A percentile compares a stretch with the other conserved stretches of the same genome.
phyloP scores from a whole-genome alignment of 805 yeast species.

The Zygosaccharomyces rouxii region DNA sequence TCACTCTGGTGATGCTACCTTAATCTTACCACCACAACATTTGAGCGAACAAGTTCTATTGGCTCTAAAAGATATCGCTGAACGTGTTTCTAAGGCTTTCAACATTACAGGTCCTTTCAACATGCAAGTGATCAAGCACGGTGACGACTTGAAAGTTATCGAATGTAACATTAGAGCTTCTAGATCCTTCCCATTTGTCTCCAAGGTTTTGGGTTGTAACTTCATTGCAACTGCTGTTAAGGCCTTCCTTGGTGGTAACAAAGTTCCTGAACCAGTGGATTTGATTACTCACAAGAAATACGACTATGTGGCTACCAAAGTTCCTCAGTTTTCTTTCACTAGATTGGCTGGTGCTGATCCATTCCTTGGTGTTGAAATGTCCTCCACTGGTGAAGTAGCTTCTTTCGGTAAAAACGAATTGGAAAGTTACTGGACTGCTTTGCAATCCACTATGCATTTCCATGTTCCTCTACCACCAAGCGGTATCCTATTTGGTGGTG shows the following conservation, averaged over 20 bases:
- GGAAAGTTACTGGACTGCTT: conserved; percentile 97
- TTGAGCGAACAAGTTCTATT: conserved; percentile 60
- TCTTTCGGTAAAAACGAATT: conserved; percentile 81
- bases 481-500: conserved; percentile 94
- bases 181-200: conserved; percentile 97
- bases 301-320: conserved; percentile 90
- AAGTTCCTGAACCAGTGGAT: conserved; percentile 74
- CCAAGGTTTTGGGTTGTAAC: conserved; percentile 92
- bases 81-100: conserved; percentile 91
- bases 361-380: conserved; percentile 97
- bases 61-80: conserved; percentile 82
- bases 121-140: conserved; percentile 90
- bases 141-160: conserved; percentile 80
- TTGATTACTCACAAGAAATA: conserved; percentile 67
- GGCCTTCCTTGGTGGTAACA: conserved; percentile 66
- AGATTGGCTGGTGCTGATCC: conserved; percentile 99
- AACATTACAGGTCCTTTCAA: conserved; percentile 97
- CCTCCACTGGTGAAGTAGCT: conserved; percentile 98
- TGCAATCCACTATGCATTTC: conserved; percentile 97
- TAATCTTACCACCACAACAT: conserved; percentile 86
- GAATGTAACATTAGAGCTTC: conserved; percentile 99
- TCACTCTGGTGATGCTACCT: conserved; percentile 97
- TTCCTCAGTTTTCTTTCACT: conserved; percentile 97
- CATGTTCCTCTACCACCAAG: conserved; percentile 85
- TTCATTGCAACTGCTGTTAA: conserved; percentile 92